phyloP scores from a whole-genome alignment of 2,329 filamentous ascomycete species.

The Blastomyces gilchristii region DNA sequence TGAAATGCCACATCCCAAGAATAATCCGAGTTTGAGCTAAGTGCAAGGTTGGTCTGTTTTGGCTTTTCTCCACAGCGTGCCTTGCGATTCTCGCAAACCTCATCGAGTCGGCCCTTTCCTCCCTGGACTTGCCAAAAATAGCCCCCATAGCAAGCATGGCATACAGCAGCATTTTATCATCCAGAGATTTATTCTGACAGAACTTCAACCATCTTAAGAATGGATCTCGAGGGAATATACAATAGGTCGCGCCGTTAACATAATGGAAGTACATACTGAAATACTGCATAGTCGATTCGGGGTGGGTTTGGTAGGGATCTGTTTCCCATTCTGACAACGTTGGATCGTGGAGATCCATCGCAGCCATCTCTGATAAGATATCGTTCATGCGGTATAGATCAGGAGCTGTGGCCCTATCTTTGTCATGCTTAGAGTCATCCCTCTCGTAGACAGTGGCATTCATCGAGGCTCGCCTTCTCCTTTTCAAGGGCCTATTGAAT shows the following conservation, averaged over 20 bases:
- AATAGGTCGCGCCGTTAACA: slow-evolving; percentile 45
- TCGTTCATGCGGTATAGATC: slow-evolving; percentile 23
- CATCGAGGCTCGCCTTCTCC: slow-evolving; percentile 4
- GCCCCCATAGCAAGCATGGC: slow-evolving; percentile 49
- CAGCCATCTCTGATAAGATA: slow-evolving; percentile 25
- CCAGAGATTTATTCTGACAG: slow-evolving; percentile 38
- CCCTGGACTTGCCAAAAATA: slow-evolving; percentile 41
- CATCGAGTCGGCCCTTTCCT: slow-evolving; percentile 33
- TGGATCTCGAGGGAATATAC: slow-evolving; percentile 45
- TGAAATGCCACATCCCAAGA: slow-evolving; percentile 55
- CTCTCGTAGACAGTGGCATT: background rate
- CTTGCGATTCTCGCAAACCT: slow-evolving; percentile 47
- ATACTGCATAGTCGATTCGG: slow-evolving; percentile 42
- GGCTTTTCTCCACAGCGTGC: slow-evolving; percentile 45
- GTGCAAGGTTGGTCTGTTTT: slow-evolving; percentile 49
- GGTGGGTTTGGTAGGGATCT: slow-evolving; percentile 46
- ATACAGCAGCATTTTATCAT: slow-evolving; percentile 53
- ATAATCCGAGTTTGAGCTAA: slow-evolving; percentile 58
- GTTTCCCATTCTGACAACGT: slow-evolving; percentile 35
- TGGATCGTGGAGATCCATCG: slow-evolving; percentile 23
- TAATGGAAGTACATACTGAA: slow-evolving; percentile 49
- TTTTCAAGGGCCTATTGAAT: slow-evolving; percentile 1
- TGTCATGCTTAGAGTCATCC: background rate
- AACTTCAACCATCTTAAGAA: slow-evolving; percentile 48
- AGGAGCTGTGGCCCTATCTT: slow-evolving; percentile 13